Base-by-base conservation (phyloP, 495 filamentous ascomycete species). In the Diplogelasinospora grovesii region DNA sequence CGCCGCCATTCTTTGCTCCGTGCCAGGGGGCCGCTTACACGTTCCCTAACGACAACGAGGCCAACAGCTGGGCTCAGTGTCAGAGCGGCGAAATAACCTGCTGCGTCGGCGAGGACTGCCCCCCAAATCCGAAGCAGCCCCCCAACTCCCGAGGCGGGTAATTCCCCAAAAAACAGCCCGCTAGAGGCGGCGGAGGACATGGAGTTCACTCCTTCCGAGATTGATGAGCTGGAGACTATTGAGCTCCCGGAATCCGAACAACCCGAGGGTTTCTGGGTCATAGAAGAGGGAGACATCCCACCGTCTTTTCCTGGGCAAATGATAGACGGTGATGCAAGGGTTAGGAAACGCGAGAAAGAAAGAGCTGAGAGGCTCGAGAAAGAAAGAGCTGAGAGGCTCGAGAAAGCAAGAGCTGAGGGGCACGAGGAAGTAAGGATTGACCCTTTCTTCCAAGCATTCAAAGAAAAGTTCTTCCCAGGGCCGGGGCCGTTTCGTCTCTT, bases 221-320 rank as follows among this genome's bases (percentile, higher is more conserved):
- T 15, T 23, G 35, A 37, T 26, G 35, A 9, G 35, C 35, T 37
- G n/a, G 35, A 37, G 35, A 16, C 22, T 3, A 37, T 37, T 15
- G 28, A 31, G 7, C n/a, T 31, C 28, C 28, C 28, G 8, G 28
- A 8, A 9, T 4, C 28, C n/a, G 28, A 31, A 31, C 28, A 31
- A 15, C 28, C 28, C 28, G 3, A 31, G 28, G n/a, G n/a, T 8
- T 31, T 31, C n/a, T 31, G 28, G 3, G 28, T 13, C n/a, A 31
- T 13, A 13, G 7, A 13, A 15, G n/a, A 31, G n/a, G 1, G 28
- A 9, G 28, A 31, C n/a, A 8, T 13, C 11, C 28, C 28, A 1
- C 28, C 28, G 7, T 31, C 7, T 15, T 31, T 31, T 13, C 28
- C 28, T 3, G 28, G 28, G n/a, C 28, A 31, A 5, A 31, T 31